Evolutionary conservation across 208 protist species (phyloP).

Genomic region (Acanthamoeba royreba): DNA sequence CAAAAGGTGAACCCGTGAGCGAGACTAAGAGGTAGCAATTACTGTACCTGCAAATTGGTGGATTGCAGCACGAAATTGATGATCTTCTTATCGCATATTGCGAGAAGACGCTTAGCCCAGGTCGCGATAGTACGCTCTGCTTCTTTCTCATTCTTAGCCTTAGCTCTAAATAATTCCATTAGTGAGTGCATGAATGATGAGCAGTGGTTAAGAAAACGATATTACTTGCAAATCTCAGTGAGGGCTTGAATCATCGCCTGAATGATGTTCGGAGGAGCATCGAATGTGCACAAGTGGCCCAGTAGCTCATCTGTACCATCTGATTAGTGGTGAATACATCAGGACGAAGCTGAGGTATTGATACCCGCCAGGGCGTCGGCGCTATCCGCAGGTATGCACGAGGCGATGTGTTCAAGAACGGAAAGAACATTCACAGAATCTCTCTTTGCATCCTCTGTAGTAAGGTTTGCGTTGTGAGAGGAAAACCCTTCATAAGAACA

Average conservation of each 20-base stretch:
- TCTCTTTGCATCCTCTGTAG: not conserved
- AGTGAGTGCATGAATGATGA: not conserved
- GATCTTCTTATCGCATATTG: conserved; percentile 36
- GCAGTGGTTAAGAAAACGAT: not conserved
- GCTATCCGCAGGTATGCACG: not conserved
- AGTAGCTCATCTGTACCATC: not conserved
- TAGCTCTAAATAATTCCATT: not conserved
- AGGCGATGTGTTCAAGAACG: conserved; percentile 1
- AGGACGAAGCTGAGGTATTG: too few species aligned
- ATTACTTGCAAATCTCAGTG: not conserved
- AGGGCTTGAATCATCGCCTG: conserved; percentile 42
- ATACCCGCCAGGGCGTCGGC: not conserved
- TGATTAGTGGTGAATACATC: too few species aligned
- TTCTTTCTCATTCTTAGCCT: not conserved
- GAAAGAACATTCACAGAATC: not conserved
- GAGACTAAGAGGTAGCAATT: not conserved
- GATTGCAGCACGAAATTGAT: conserved; percentile 3
- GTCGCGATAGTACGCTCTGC: not conserved
- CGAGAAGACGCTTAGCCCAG: not conserved
- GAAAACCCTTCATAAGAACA: too few species aligned
- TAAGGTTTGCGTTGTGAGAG: not conserved
- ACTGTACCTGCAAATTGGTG: not conserved
- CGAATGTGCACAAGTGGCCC: not conserved
- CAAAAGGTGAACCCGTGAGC: not conserved
- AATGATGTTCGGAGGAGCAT: not conserved